Evolutionary conservation across 225 moss, liverwort and hornwort species (phyloP).

Genomic region (Physcomitrium patens): DNA sequence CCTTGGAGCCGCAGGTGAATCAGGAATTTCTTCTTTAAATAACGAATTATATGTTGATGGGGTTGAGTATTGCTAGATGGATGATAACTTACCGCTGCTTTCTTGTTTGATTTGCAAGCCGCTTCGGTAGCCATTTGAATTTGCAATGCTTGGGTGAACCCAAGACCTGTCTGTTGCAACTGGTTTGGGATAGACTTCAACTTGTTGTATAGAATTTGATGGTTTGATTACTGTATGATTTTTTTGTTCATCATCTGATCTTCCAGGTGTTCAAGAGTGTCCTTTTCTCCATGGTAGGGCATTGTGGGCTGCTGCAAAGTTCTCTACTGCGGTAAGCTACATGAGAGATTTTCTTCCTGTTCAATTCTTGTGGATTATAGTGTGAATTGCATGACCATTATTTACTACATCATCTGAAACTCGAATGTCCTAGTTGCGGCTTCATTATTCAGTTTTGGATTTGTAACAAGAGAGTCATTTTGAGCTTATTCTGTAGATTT

Average conservation of each 20-base stretch:
- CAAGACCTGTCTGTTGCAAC: not conserved
- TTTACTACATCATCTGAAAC: no score
- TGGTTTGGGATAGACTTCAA: not conserved
- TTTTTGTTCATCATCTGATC: conserved; percentile 14
- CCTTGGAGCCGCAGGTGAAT: conserved; percentile 60
- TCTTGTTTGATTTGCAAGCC: conserved; percentile 23
- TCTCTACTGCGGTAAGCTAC: conserved; percentile 68
- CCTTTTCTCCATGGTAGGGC: conserved; percentile 90
- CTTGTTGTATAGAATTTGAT: conserved; percentile 10
- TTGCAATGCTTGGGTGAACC: conserved; percentile 13
- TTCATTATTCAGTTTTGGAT: conserved; percentile 4
- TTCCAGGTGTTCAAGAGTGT: conserved; percentile 75
- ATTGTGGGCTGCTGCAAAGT: conserved; percentile 94
- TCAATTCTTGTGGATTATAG: no score
- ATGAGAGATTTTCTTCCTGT: no score
- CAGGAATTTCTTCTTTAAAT: conserved; percentile 1
- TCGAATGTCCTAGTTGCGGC: not conserved
- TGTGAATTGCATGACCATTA: no score
- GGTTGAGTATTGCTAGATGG: conserved; percentile 11
- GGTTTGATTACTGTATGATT: not conserved
- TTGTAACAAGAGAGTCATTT: conserved; percentile 19
- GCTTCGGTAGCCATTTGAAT: conserved; percentile 15
- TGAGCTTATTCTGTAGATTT: conserved; percentile 12
- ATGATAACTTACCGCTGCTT: conserved; percentile 11
- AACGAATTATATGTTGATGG: not conserved